A percentile compares a stretch with the other conserved stretches of the same genome.
These are phyloP conservation scores for Angomonas ambiguus DNA, from an alignment of 208 protist genomes.

Conservation along the genomic window DNA sequence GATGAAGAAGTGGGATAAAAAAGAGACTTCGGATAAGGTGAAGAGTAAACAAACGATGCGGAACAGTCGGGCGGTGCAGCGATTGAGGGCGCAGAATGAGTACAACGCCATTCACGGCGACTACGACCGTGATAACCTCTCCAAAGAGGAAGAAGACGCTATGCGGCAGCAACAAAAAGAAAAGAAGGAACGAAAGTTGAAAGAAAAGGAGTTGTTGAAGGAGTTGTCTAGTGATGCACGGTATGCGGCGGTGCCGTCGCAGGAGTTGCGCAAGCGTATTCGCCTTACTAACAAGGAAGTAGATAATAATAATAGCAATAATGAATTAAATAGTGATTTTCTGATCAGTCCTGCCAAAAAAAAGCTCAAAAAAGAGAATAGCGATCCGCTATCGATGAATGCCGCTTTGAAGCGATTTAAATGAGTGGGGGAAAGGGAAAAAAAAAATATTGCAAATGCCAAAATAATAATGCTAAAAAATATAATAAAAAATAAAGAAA, in stretches of 20 bases:
- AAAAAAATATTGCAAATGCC: neutral
- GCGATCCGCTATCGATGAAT: constrained; percentile 19
- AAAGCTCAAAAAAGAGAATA: neutral
- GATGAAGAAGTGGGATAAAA: constrained; percentile 88
- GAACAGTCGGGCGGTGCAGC: constrained; percentile 57
- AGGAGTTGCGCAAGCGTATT: neutral
- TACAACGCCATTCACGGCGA: constrained; percentile 37
- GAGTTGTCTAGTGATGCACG: constrained; percentile 53
- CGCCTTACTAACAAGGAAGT: too few species aligned
- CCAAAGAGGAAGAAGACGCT: constrained; percentile 34
- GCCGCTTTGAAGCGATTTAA: constrained; percentile 44
- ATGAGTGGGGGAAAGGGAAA: neutral
- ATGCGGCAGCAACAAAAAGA: constrained; percentile 18
- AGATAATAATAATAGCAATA: neutral
- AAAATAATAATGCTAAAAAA: neutral
- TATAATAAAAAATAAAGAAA: neutral
- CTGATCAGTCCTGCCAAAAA: neutral
- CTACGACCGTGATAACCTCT: constrained; percentile 49
- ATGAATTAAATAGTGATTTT: neutral
- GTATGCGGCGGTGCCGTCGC: constrained; percentile 13
- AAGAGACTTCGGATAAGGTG: constrained; percentile 85
- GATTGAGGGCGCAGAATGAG: constrained; percentile 35
- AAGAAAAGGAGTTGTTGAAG: constrained; percentile 26
- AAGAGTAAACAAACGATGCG: constrained; percentile 85
- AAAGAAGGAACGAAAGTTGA: constrained; percentile 25